Evolutionary conservation across 2,329 filamentous ascomycete species (phyloP).

Genomic region (Xylariaceae sp.): DNA sequence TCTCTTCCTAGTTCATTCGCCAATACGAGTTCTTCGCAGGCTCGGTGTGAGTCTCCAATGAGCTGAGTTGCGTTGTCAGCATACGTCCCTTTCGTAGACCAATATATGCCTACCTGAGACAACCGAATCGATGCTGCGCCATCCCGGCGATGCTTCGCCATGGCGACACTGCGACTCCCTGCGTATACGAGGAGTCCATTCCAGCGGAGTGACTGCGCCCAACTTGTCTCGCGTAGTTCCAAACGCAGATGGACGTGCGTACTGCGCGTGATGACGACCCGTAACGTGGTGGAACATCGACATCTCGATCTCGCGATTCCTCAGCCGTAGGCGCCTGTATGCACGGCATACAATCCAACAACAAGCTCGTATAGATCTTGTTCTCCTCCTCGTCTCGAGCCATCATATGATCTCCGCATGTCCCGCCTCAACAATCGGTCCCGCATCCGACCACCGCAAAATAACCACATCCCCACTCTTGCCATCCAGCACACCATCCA

Average conservation of each 20-base stretch:
- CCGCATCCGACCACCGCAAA: constrained; percentile 70
- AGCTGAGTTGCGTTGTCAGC: not conserved
- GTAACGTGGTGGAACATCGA: not conserved
- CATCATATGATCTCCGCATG: constrained; percentile 56
- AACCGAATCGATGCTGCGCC: not conserved
- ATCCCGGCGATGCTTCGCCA: not conserved
- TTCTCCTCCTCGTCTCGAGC: not conserved
- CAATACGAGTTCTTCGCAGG: too few relatives aligned
- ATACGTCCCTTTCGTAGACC: too few relatives aligned
- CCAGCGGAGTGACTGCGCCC: not conserved
- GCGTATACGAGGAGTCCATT: not conserved
- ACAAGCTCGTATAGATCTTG: too few relatives aligned
- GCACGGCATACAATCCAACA: too few relatives aligned
- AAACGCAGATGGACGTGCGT: not conserved
- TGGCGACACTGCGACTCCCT: not conserved
- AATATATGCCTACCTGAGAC: constrained; percentile 1
- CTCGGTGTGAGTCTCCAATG: not conserved
- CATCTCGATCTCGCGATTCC: not conserved
- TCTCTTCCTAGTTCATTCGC: not conserved
- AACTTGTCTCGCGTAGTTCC: not conserved
- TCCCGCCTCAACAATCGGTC: constrained; percentile 49
- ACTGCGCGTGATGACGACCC: not conserved
- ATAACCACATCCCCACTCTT: constrained; percentile 61
- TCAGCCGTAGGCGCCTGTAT: not conserved
- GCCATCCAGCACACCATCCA: constrained; percentile 54